phyloP scores from a whole-genome alignment of 23 red algal genomes.

The Gracilariopsis chorda region DNA sequence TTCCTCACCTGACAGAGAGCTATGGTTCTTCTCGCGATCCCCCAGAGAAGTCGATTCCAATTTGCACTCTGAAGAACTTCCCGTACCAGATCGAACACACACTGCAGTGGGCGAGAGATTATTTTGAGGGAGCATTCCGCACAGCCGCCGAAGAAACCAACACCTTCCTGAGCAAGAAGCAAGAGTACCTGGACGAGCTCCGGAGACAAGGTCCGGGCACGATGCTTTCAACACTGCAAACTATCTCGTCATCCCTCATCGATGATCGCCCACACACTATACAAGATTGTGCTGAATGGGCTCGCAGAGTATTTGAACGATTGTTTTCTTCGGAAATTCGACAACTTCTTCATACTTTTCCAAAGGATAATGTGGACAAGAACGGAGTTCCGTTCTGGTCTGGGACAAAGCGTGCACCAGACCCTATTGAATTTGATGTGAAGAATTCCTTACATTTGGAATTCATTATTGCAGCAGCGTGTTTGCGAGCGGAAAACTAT shows the following conservation, averaged over 20 bases:
- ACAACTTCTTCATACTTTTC: constrained; percentile 93
- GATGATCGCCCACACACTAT: constrained; percentile 67
- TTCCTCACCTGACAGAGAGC: constrained; percentile 89
- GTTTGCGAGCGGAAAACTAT: constrained; percentile 86
- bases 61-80: constrained; percentile 99
- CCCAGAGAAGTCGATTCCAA: constrained; percentile 97
- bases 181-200: constrained; percentile 82
- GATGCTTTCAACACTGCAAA: constrained; percentile 81
- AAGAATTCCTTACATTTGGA: constrained; percentile 68
- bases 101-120: constrained; percentile 97
- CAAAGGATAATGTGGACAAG: constrained; percentile 91
- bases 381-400: constrained; percentile 97
- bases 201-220: constrained; percentile 83
- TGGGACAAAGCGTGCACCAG: constrained; percentile 90
- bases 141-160: constrained; percentile 84
- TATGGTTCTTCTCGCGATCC: constrained; percentile 96
- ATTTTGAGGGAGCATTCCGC: constrained; percentile 91
- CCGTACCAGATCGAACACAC: constrained; percentile 99
- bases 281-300: constrained; percentile 94
- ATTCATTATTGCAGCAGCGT: constrained; percentile 87
- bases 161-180: constrained; percentile 60
- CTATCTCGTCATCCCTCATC: constrained; percentile 64
- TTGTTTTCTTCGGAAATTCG: constrained; percentile 83
- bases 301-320: constrained; percentile 81
- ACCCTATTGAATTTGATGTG: constrained; percentile 82